These are phyloP conservation scores for Solanum hybrid DNA, from an alignment of 305 asterid genomes.

Conservation along the genomic window DNA sequence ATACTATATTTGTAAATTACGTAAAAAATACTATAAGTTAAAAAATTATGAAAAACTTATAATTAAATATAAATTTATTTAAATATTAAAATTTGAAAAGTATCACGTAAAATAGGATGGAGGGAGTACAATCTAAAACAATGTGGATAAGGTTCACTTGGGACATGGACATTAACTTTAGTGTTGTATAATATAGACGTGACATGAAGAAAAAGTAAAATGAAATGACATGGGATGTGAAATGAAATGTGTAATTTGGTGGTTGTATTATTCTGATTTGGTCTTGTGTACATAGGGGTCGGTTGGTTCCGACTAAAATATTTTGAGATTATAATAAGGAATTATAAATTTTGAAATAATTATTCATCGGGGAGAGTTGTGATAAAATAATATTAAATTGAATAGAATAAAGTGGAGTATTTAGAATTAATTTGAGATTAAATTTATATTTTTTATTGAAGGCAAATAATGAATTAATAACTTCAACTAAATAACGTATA, in stretches of 20 bases:
- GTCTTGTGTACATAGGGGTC: not conserved
- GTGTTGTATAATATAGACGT: too few relatives aligned
- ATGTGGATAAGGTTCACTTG: not conserved
- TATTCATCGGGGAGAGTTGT: not conserved
- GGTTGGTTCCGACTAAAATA: not conserved
- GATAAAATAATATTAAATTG: not conserved
- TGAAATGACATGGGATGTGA: not conserved
- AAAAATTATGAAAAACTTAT: too few relatives aligned
- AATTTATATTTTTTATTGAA: not conserved
- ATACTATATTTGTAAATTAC: too few relatives aligned
- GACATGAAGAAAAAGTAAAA: not conserved
- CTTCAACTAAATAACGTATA: not conserved
- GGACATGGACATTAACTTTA: not conserved
- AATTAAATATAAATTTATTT: fast-evolving
- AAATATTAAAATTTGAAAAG: fast-evolving
- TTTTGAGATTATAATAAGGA: not conserved
- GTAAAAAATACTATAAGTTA: too few relatives aligned
- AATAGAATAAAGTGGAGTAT: not conserved
- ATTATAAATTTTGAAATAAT: not conserved
- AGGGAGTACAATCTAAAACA: not conserved
- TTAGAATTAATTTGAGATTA: not conserved
- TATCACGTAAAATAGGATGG: too few relatives aligned
- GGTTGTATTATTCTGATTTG: not conserved
- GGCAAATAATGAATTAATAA: not conserved
- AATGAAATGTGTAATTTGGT: not conserved